Percentiles rank a stretch among this genome's conserved stretches.
Conservation (phyloP, 1,139 yeast genomes). For the Diutina catenulata region DNA sequence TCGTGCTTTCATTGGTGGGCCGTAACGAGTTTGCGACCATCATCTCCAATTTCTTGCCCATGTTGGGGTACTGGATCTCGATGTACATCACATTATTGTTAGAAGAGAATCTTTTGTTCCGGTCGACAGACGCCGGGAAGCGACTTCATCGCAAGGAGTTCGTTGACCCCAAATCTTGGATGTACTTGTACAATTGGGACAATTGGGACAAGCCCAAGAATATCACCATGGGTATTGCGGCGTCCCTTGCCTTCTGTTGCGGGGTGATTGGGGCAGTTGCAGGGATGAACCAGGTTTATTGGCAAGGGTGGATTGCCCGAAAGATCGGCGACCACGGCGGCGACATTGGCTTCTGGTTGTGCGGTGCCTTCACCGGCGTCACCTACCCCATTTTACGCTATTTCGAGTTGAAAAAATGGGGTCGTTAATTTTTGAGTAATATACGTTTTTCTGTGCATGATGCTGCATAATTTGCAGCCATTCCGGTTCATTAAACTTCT, state of each 20-base stretch:
- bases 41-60: slow-evolving; percentile 17
- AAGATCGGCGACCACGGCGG: slow-evolving; percentile 3
- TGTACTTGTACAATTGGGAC: slow-evolving; percentile 12
- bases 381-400: background rate
- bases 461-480: too few species aligned
- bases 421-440: too few species aligned
- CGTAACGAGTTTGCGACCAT: slow-evolving; percentile 15
- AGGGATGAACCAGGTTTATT: slow-evolving; percentile 4
- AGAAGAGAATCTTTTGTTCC: slow-evolving; percentile 16
- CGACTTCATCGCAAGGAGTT: slow-evolving; percentile 12
- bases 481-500: too few species aligned
- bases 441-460: too few species aligned
- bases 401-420: background rate
- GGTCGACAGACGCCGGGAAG: slow-evolving; percentile 8
- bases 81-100: slow-evolving; percentile 15
- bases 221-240: slow-evolving; percentile 18
- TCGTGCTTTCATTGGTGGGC: slow-evolving; percentile 15
- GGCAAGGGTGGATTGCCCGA: slow-evolving; percentile 1
- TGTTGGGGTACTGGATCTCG: slow-evolving; percentile 21
- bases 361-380: background rate
- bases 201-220: slow-evolving; percentile 12
- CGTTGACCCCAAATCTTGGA: slow-evolving; percentile 1
- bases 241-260: slow-evolving; percentile 14
- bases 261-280: slow-evolving; percentile 10
- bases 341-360: background rate